Percentiles rank a stretch among this genome's conserved stretches.
These are phyloP conservation scores for Saccharomyces hybrid DNA, from an alignment of 1,139 yeast genomes.

Conservation along the genomic window DNA sequence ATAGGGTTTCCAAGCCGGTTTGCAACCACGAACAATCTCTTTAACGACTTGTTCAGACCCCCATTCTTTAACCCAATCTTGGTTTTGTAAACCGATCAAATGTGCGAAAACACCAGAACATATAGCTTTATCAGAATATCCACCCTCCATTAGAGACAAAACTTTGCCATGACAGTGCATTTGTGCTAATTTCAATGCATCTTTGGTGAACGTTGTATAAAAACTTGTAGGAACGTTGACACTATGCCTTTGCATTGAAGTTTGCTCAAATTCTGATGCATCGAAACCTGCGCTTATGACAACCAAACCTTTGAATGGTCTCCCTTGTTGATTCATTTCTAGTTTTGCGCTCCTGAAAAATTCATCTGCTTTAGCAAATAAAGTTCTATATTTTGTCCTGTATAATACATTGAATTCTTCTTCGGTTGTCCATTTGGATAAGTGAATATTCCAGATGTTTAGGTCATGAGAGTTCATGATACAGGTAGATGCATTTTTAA, in stretches of 20 bases:
- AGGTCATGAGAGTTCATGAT: conserved; percentile 66
- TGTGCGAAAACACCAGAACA: conserved; percentile 77
- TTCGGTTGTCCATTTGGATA: conserved; percentile 56
- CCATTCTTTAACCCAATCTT: conserved; percentile 58
- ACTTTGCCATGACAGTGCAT: conserved; percentile 57
- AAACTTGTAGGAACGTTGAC: conserved; percentile 80
- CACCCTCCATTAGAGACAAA: conserved; percentile 74
- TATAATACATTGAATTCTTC: conserved; percentile 61
- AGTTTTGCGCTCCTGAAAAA: conserved; percentile 48
- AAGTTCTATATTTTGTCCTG: conserved; percentile 50
- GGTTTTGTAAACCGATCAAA: conserved; percentile 54
- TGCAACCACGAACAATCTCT: conserved; percentile 65
- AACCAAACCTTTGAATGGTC: conserved; percentile 60
- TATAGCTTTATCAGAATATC: conserved; percentile 79
- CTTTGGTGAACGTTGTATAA: conserved; percentile 66
- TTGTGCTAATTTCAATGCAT: conserved; percentile 57
- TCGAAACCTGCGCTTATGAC: conserved; percentile 83
- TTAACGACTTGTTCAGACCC: conserved; percentile 56
- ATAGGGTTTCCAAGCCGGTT: conserved; percentile 55
- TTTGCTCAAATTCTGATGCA: conserved; percentile 77
- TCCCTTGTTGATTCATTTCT: conserved; percentile 36
- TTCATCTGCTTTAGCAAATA: conserved; percentile 62
- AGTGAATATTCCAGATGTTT: conserved; percentile 79
- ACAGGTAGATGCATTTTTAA: conserved; percentile 75
- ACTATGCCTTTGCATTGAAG: conserved; percentile 79